These are phyloP conservation scores for Podaxis pistillaris DNA, from an alignment of 768 basidiomycete species.

Conservation along the genomic window DNA sequence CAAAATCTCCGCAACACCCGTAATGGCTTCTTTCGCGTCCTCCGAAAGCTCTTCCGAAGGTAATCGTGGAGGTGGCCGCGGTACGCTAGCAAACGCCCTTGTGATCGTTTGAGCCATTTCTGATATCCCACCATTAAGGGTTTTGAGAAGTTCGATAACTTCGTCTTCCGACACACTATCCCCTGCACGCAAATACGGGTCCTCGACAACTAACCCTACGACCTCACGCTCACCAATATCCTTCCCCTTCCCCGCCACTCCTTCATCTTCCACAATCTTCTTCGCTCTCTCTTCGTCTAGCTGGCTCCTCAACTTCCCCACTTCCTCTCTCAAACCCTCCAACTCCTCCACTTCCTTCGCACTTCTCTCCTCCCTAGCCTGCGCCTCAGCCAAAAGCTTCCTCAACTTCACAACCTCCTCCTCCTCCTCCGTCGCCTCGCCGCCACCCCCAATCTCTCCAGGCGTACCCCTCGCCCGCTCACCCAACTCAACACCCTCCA, in stretches of 20 bases:
- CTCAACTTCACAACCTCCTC: conserved; percentile 1
- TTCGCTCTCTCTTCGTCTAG: neutral
- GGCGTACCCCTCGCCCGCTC: neutral
- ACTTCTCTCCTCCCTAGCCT: conserved; percentile 2
- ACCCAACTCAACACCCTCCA: neutral
- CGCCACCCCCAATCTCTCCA: neutral
- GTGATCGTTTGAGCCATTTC: neutral
- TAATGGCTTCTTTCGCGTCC: conserved; percentile 25
- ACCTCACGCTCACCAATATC: neutral
- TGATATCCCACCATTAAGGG: conserved; percentile 1
- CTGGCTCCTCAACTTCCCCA: conserved; percentile 3
- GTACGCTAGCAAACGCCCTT: neutral
- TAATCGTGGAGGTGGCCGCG: neutral
- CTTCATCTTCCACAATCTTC: neutral
- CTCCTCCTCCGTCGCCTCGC: neutral
- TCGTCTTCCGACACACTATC: conserved; percentile 2
- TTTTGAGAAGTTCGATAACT: neutral
- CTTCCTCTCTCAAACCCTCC: conserved; percentile 1
- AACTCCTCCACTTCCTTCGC: neutral
- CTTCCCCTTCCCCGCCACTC: neutral
- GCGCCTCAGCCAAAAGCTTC: conserved; percentile 7
- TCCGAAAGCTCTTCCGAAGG: conserved; percentile 21
- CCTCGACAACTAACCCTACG: neutral
- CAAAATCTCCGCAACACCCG: conserved; percentile 30
- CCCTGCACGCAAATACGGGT: neutral